These are phyloP conservation scores for Nemophila menziesii DNA, from an alignment of 257 asterid genomes.

Conservation along the genomic window DNA sequence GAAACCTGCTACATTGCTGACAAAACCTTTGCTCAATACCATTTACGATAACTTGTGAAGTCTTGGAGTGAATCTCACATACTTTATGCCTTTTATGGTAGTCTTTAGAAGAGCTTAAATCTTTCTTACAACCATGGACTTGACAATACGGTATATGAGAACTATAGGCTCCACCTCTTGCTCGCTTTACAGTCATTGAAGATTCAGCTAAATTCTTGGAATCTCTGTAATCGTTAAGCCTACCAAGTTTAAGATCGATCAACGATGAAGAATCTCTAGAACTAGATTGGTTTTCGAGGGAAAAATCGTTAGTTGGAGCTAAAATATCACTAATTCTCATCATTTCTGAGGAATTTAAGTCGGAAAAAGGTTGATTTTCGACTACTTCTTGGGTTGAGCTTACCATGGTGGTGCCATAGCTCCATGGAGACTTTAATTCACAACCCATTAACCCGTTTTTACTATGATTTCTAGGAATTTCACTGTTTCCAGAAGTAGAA, in stretches of 20 bases:
- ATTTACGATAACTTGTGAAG: conserved; percentile 31
- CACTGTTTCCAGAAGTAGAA: conserved; percentile 18
- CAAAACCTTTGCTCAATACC: conserved; percentile 41
- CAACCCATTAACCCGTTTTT: conserved; percentile 18
- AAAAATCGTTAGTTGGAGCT: conserved; percentile 5
- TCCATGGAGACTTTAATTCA: conserved; percentile 16
- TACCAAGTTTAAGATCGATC: conserved; percentile 32
- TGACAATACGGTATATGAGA: conserved; percentile 27
- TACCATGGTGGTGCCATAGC: conserved; percentile 12
- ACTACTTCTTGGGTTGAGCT: conserved; percentile 13
- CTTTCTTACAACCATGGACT: conserved; percentile 35
- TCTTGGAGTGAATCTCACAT: conserved; percentile 40
- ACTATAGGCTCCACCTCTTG: conserved; percentile 20
- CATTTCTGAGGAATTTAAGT: conserved; percentile 15
- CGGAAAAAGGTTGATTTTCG: conserved; percentile 15
- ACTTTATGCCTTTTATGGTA: conserved; percentile 43
- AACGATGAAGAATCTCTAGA: conserved; percentile 24
- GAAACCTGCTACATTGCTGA: conserved; percentile 45
- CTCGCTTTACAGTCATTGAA: conserved; percentile 18
- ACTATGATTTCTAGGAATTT: conserved; percentile 7
- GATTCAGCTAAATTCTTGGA: conserved; percentile 13
- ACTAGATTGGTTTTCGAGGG: conserved; percentile 21
- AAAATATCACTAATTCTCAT: conserved; percentile 17
- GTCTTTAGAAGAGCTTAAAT: conserved; percentile 30
- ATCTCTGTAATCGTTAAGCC: conserved; percentile 23